phyloP scores from a whole-genome alignment of 2,329 filamentous ascomycete genomes.

The Zasmidium citrigriseum region DNA sequence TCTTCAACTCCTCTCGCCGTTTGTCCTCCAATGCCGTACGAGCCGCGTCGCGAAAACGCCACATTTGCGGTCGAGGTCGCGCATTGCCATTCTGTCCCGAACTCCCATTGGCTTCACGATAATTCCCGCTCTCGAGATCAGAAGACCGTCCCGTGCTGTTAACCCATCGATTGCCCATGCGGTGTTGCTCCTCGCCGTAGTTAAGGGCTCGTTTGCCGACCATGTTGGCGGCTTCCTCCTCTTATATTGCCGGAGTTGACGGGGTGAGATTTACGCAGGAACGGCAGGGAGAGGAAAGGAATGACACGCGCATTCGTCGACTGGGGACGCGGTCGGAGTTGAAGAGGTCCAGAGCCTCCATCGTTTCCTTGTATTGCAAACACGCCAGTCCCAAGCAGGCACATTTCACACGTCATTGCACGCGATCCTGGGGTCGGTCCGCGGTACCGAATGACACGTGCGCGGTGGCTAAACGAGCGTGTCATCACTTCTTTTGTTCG shows the following conservation, averaged over 20 bases:
- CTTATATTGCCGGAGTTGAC: no score
- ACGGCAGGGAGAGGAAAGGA: no score
- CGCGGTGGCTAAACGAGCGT: no score
- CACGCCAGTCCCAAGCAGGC: no score
- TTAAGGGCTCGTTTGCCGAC: slow-evolving; percentile 32
- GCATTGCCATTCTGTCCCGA: slow-evolving; percentile 25
- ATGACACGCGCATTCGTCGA: no score
- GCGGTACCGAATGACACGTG: no score
- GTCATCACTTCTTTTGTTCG: no score
- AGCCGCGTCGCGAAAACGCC: slow-evolving; percentile 51
- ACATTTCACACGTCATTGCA: no score
- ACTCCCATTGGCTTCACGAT: slow-evolving; percentile 12
- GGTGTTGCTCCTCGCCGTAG: not conserved
- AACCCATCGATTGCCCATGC: slow-evolving; percentile 4
- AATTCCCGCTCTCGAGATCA: slow-evolving; percentile 23
- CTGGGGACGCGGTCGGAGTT: not conserved
- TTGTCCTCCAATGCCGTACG: slow-evolving; percentile 48
- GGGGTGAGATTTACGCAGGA: no score
- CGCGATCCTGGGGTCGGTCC: no score
- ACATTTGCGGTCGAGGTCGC: slow-evolving; percentile 32
- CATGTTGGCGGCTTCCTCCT: slow-evolving; percentile 24
- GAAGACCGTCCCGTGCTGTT: slow-evolving; percentile 8
- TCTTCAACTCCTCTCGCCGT: slow-evolving; percentile 51
- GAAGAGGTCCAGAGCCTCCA: not conserved
- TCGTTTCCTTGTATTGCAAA: no score